These are phyloP conservation scores for Ricinus communis DNA, from an alignment of 345 rosid species.

Conservation along the genomic window DNA sequence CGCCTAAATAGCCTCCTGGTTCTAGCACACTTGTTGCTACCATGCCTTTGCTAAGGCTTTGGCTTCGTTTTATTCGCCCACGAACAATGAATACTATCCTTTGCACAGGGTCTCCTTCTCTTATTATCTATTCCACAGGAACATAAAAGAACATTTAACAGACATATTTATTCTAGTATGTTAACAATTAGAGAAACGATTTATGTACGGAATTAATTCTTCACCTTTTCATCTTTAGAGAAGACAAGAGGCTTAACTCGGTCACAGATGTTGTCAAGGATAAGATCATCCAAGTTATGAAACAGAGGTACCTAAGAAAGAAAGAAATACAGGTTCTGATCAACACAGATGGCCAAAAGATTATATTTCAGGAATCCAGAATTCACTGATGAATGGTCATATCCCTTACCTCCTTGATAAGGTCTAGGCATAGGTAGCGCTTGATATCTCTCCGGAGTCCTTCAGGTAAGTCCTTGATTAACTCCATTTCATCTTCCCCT, in stretches of 20 bases:
- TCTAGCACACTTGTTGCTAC: constrained; percentile 64
- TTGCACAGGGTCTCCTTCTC: constrained; percentile 93
- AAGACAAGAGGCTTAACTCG: constrained; percentile 67
- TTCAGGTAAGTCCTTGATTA: constrained; percentile 74
- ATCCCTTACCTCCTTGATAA: constrained; percentile 62
- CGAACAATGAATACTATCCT: constrained; percentile 69
- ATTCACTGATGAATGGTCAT: background rate
- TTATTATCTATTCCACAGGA: constrained; percentile 52
- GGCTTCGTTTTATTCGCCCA: constrained; percentile 59
- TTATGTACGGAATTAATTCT: background rate
- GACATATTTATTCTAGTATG: background rate
- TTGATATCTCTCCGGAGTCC: constrained; percentile 88
- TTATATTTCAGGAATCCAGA: background rate
- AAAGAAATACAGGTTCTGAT: background rate
- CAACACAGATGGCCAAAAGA: background rate
- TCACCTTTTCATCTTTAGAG: constrained; percentile 87
- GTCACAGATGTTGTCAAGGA: constrained; percentile 93
- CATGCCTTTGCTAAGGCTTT: constrained; percentile 72
- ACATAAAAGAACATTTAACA: no score
- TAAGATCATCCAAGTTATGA: constrained; percentile 74
- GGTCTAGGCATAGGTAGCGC: constrained; percentile 79
- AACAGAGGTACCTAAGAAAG: constrained; percentile 78
- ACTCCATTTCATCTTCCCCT: constrained; percentile 72
- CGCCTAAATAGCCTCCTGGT: constrained; percentile 83
- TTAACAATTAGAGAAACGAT: background rate